These are phyloP conservation scores for Kingdonia uniflora DNA, from an alignment of 164 flowering plant genomes.

Conservation along the genomic window DNA sequence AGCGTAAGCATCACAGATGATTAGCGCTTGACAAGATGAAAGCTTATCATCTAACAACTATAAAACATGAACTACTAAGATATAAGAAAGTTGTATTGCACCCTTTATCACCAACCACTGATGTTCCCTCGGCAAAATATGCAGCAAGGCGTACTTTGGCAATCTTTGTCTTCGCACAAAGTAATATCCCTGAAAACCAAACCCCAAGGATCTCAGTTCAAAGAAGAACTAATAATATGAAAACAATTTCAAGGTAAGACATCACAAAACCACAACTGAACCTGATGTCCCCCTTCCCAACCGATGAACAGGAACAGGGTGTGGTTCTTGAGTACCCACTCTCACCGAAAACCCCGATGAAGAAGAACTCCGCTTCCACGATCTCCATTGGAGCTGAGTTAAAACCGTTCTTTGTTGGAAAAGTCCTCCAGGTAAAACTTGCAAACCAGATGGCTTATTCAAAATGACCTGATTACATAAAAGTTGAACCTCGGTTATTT, in stretches of 20 bases:
- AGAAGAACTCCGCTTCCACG: conserved; percentile 20
- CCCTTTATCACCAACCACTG: conserved; percentile 39
- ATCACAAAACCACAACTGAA: conserved; percentile 10
- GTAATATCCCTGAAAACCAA: conserved; percentile 51
- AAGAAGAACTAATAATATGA: background rate
- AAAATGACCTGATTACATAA: conserved; percentile 52
- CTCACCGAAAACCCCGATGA: conserved; percentile 2
- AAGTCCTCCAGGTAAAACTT: conserved; percentile 93
- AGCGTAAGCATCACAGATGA: too few relatives aligned
- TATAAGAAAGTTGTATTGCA: conserved; percentile 5
- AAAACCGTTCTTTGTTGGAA: conserved; percentile 91
- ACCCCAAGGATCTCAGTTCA: background rate
- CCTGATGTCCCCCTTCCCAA: conserved; percentile 98
- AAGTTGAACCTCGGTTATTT: background rate
- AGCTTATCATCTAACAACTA: too few relatives aligned
- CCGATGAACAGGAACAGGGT: conserved; percentile 89
- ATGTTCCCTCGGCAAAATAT: conserved; percentile 91
- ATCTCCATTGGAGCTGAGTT: conserved; percentile 67
- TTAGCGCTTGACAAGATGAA: too few relatives aligned
- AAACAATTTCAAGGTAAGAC: background rate
- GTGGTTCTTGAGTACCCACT: conserved; percentile 20
- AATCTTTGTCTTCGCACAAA: conserved; percentile 87
- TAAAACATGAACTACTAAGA: too few relatives aligned
- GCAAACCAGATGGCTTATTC: conserved; percentile 90
- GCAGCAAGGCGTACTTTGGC: conserved; percentile 72